Base-by-base conservation (phyloP, 345 rosid species). In the Viola odorata region DNA sequence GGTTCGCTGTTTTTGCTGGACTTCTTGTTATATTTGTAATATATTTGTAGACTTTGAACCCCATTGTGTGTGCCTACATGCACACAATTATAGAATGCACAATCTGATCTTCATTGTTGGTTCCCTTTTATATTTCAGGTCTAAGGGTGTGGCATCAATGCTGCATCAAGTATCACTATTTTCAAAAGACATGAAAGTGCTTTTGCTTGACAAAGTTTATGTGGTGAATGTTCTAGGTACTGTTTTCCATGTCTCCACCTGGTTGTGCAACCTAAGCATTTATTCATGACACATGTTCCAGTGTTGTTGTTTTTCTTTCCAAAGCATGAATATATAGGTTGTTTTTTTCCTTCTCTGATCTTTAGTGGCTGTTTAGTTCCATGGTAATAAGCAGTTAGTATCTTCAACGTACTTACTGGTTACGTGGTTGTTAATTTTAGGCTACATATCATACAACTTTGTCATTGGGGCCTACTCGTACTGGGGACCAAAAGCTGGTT, bases 401-500 rank as follows among this genome's bases (percentile, higher is more conserved):
- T 1, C 45, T 65, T 55, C 54, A 54, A 50, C 15, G 44, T 9
- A 47, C 32, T 15, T 37, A 58, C 44, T 36, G 11, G 23, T 57
- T 6, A 32, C 39, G 10, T 32, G 10, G 14, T 74, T 78, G 66
- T 23, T 23, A 23, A 23, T 23, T 23, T 66, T 85, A 91, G 98
- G 98, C 49, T 79, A 84, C 72, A 70, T 80, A 60, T 82, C 82
- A 15, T 91, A 91, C 81, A 91, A 73, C 72, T 91, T 88, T 64
- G 98, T 91, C 65, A 48, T 91, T 53, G 96, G 98, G 37, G 98
- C 98, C 57, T 91, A 91, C 73, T 88, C 96, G 7, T 91, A 88
- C 62, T 91, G 96, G 96, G 96, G 98, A 8, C 98, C 98, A 15
- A 91, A 91, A 70, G 98, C 96, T 69, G 98, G 96, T 66, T 68